A percentile compares a stretch with the other conserved stretches of the same genome.
Conservation (phyloP, 768 basidiomycete species). For the Mycena chlorophos region DNA sequence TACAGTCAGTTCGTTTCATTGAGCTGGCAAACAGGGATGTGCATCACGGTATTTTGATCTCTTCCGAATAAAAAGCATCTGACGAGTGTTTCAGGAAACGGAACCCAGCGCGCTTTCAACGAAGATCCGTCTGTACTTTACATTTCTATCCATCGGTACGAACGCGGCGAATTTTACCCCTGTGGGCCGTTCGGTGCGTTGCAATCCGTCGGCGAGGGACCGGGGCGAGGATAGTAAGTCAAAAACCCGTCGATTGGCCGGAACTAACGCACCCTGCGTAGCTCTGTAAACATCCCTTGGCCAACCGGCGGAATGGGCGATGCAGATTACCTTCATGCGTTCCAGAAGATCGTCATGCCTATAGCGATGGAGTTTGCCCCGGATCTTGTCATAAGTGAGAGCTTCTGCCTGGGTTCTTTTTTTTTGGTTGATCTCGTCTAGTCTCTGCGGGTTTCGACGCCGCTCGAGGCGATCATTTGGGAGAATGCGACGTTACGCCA, state of each 20-base stretch:
- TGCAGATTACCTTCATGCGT: slow-evolving; percentile 95
- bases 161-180: slow-evolving; percentile 90
- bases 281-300: slow-evolving; percentile 97
- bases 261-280: slow-evolving; percentile 32
- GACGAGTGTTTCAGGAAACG: slow-evolving; percentile 65
- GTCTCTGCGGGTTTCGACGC: slow-evolving; percentile 99
- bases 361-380: slow-evolving; percentile 96
- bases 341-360: slow-evolving; percentile 94
- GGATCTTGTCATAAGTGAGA: slow-evolving; percentile 91
- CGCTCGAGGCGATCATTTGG: slow-evolving; percentile 88
- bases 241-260: neutral
- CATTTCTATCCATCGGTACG: slow-evolving; percentile 93
- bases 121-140: slow-evolving; percentile 91
- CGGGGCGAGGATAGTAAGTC: slow-evolving; percentile 83
- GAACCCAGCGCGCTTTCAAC: slow-evolving; percentile 94
- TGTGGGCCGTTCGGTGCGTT: slow-evolving; percentile 87
- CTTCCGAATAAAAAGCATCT: neutral
- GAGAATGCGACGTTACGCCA: slow-evolving; percentile 88
- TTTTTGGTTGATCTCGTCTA: slow-evolving; percentile 31
- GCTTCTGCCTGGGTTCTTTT: neutral
- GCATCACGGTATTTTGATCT: slow-evolving; percentile 72
- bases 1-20: slow-evolving; percentile 1
- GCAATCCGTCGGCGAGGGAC: slow-evolving; percentile 81
- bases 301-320: slow-evolving; percentile 85
- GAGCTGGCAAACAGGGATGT: slow-evolving; percentile 68